These are phyloP conservation scores for Angophora floribunda DNA, from an alignment of 345 rosid genomes.

Conservation along the genomic window DNA sequence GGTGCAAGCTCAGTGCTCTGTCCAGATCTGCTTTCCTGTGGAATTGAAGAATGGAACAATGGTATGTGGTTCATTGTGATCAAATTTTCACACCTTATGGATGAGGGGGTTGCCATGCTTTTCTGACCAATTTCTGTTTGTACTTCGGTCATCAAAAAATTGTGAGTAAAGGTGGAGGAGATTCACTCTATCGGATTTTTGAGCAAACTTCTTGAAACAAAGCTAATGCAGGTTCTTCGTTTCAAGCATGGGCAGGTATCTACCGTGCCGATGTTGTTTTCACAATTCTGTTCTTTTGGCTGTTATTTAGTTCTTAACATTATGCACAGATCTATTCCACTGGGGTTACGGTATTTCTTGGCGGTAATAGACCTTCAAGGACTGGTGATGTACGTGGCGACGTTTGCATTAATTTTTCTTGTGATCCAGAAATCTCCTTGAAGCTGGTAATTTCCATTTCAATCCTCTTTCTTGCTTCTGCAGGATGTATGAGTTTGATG, in stretches of 20 bases:
- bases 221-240: constrained; percentile 78
- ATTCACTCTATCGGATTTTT: constrained; percentile 60
- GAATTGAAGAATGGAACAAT: constrained; percentile 69
- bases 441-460: constrained; percentile 39
- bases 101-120: background rate
- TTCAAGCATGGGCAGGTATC: constrained; percentile 85
- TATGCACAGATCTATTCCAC: constrained; percentile 65
- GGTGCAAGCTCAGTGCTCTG: constrained; percentile 92
- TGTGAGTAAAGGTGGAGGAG: constrained; percentile 58
- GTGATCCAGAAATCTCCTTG: constrained; percentile 85
- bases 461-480: background rate
- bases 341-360: constrained; percentile 76
- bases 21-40: constrained; percentile 87
- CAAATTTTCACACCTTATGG: background rate
- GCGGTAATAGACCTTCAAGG: constrained; percentile 84
- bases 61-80: constrained; percentile 26
- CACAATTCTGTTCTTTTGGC: background rate
- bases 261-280: background rate
- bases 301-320: background rate
- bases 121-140: background rate
- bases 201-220: constrained; percentile 81
- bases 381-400: constrained; percentile 82
- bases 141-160: background rate
- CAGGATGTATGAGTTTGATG: background rate
- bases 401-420: constrained; percentile 73